These are phyloP conservation scores for Talaromyces rugulosus DNA, from an alignment of 2,329 filamentous ascomycete species.

Conservation along the genomic window DNA sequence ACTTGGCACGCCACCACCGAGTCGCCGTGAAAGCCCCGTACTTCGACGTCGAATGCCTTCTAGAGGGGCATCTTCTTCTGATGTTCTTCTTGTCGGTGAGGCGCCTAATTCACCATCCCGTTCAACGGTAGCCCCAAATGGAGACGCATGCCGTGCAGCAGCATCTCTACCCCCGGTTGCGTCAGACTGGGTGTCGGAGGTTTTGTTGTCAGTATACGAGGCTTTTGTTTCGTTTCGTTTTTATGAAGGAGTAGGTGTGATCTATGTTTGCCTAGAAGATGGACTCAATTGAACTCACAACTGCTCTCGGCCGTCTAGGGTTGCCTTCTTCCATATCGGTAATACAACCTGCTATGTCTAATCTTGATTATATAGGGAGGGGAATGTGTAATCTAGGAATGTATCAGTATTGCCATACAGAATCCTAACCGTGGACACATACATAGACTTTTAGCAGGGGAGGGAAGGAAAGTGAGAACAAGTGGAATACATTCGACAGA, in stretches of 20 bases:
- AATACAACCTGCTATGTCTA: background rate
- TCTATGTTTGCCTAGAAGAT: background rate
- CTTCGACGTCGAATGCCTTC: slow-evolving; percentile 19
- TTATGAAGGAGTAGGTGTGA: no score
- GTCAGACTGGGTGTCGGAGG: background rate
- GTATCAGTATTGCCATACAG: background rate
- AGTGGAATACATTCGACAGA: background rate
- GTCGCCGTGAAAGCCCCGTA: slow-evolving; percentile 16
- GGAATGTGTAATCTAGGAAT: background rate
- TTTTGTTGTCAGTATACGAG: background rate
- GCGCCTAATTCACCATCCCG: background rate
- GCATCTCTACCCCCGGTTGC: background rate
- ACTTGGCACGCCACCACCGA: slow-evolving; percentile 18
- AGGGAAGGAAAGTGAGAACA: background rate
- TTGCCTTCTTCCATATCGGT: background rate
- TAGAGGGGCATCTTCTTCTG: background rate
- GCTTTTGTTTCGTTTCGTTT: background rate
- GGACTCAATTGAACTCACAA: background rate
- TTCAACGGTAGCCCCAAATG: background rate
- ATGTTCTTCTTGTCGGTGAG: background rate
- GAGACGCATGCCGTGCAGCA: background rate
- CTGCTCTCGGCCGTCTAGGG: background rate
- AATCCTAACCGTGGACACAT: background rate
- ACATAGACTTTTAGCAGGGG: background rate
- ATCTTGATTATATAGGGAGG: background rate